Base-by-base conservation (phyloP, 495 filamentous ascomycete genomes). In the Bryoglossum gracile region DNA sequence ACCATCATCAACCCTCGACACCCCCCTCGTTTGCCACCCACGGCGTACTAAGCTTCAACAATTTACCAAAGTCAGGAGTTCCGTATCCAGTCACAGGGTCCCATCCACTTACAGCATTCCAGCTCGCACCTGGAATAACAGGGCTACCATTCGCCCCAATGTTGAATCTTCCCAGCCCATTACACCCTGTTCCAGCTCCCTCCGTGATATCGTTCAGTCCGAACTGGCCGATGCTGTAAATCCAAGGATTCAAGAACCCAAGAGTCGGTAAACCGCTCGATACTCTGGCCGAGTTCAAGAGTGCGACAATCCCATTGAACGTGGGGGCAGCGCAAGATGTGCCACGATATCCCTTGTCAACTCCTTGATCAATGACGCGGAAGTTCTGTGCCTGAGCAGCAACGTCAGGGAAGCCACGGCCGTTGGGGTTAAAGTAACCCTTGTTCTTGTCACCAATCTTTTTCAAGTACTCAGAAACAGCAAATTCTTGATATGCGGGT, bases 401-500 rank as follows among this genome's bases (percentile, higher is more conserved):
- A 14, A 92, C 77, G 55, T 91, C 87, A 0, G 87, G 87, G 41
- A 84, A 76, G 1, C 75, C 87, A 37, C 86, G 74, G 0, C 87
- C 87, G 1, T 63, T 50, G 1, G 63, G 58, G 59, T 86, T 66
- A 75, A 86, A 66, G 54, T 70, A 65, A 39, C 66, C 54, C 6
- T 58, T 56, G 43, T 73, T 70, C 63, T 48, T 18, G 54, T 65
- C 42, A 53, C 62, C 70, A 62, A 84, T 47, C 46, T 60, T 61
- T 22, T 44, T 41, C 3, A 90, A 63, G 53, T 83, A 90, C 0
- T 57, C 53, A 6, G 59, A 47, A 0, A 91, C 76, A 1, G 71
- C 80, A 0, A 55, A 54, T 8, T 79, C 60, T 56, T 90, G 86
- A 64, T 84, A 91, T 3, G 57, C 52, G 0, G 85, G 84, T 4